Base-by-base conservation (phyloP, 768 basidiomycete genomes). In the Podaxis mareebaensis region DNA sequence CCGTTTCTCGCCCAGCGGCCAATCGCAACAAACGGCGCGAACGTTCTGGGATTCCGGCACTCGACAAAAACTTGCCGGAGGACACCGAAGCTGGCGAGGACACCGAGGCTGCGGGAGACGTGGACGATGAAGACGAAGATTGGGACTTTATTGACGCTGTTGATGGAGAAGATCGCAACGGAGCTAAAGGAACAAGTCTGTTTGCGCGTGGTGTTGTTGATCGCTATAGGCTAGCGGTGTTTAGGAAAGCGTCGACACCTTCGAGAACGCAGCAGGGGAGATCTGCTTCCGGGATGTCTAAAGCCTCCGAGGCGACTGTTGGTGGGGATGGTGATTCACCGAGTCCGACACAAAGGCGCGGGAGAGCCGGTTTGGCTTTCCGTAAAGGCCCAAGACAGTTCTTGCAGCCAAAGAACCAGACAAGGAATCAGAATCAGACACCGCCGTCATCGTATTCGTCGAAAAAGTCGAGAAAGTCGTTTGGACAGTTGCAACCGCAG, bases 131-230 rank as follows among this genome's bases (percentile, higher is more conserved):
- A 59, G 93, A 94, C 56, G 91, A 93, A 46, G 94, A 95, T 61
- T 96, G 95, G 94, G 94, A 95, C 82, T 85, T 95, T 66, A 83
- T 96, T 64, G 92, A 94, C 69, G 85, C 84, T 42, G 91, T 78
- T 4, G 89, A 90, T 66, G 87, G 86, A n/a, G 92, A 93, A 71
- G 93, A 93, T 62, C 82, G 88, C 64, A 94, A 95, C 65, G 92
- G 93, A 17, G 78, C 88, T 26, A 87, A 88, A 70, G 92, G 87
- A 6, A 85, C 86, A 20, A 95, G 89, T 70, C 81, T 95, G 42
- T 95, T 95, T 71, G 90, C 94, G 48, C 87, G 93, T n/a, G 94
- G 94, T 4, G 91, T 95, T 53, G 92, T 95, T 57, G 94, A 96
- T 72, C 83, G 90, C 59, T 96, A 96, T 72, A 82, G 86, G 62